Percentiles rank a stretch among this genome's conserved stretches.
Evolutionary conservation across 1,284 basidiomycete genomes (phyloP).

Genomic region (Pseudozyma pruni): DNA sequence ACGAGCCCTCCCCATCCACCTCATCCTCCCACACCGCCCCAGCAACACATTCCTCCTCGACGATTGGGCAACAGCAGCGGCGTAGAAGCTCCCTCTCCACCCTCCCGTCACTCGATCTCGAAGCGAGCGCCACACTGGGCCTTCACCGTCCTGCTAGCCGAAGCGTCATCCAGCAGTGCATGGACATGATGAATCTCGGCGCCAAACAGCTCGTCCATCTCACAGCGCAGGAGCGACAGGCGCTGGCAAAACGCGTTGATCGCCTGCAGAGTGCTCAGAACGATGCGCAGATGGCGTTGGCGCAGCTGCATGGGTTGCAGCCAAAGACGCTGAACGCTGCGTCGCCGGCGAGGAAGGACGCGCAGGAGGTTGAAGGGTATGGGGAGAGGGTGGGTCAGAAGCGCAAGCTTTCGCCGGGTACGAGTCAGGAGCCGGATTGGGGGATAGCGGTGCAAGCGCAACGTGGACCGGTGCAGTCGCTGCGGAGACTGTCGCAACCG

Average conservation of each 20-base stretch:
- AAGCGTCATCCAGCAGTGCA: slow-evolving; percentile 34
- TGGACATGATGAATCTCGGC: slow-evolving; percentile 44
- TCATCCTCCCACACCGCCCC: too few relatives aligned
- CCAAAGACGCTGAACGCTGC: slow-evolving; percentile 5
- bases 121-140: slow-evolving; percentile 16
- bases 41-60: too few relatives aligned
- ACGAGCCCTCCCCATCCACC: too few relatives aligned
- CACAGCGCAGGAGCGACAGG: slow-evolving; percentile 5
- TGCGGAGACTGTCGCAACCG: slow-evolving; percentile 4
- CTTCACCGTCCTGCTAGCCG: slow-evolving; percentile 23
- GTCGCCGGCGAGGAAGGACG: slow-evolving; percentile 1
- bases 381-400: slow-evolving; percentile 5
- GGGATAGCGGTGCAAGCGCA: neutral
- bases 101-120: slow-evolving; percentile 23
- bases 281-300: slow-evolving; percentile 33
- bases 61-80: slow-evolving; percentile 9
- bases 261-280: slow-evolving; percentile 41
- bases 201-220: slow-evolving; percentile 22
- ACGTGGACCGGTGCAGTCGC: neutral
- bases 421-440: neutral
- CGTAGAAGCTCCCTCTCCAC: neutral
- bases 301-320: slow-evolving; percentile 40
- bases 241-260: slow-evolving; percentile 25
- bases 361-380: neutral
- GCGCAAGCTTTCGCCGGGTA: slow-evolving; percentile 9